A percentile compares a stretch with the other conserved stretches of the same genome.
Conservation (phyloP, 2,329 filamentous ascomycete species). For the Fulvia fulva region DNA sequence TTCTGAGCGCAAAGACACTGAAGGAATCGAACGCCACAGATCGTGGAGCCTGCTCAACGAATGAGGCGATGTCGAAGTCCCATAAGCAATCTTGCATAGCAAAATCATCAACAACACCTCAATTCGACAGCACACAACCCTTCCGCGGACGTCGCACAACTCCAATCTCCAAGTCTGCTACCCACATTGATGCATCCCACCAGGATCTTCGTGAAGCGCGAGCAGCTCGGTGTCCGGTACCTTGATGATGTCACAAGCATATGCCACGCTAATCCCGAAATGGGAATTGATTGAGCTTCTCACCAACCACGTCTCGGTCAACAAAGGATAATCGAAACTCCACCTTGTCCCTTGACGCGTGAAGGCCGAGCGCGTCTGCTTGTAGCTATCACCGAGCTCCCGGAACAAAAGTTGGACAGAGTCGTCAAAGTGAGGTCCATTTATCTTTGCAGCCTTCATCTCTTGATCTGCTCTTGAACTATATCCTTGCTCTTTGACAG, state of each 20-base stretch:
- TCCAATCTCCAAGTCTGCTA: no score
- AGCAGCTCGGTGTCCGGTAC: neutral
- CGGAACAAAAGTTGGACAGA: neutral
- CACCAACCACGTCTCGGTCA: neutral
- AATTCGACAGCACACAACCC: no score
- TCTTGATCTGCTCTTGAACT: neutral
- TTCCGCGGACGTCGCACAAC: no score
- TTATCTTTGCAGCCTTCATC: neutral
- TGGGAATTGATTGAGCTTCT: neutral
- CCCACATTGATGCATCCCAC: neutral
- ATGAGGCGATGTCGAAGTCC: no score
- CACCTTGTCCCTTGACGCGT: neutral
- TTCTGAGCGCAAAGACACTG: no score
- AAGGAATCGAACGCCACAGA: no score
- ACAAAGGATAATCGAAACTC: neutral
- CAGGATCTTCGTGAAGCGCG: neutral
- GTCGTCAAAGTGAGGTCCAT: neutral
- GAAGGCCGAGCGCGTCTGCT: neutral
- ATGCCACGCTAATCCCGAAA: neutral
- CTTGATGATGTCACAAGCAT: neutral
- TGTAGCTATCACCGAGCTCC: neutral
- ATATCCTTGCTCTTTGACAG: neutral
- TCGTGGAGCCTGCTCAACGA: no score
- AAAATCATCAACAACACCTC: no score
- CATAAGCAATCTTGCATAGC: no score